A percentile compares a stretch with the other conserved stretches of the same genome.
phyloP scores from a whole-genome alignment of 345 rosid species.

The Syzygium aqueum region DNA sequence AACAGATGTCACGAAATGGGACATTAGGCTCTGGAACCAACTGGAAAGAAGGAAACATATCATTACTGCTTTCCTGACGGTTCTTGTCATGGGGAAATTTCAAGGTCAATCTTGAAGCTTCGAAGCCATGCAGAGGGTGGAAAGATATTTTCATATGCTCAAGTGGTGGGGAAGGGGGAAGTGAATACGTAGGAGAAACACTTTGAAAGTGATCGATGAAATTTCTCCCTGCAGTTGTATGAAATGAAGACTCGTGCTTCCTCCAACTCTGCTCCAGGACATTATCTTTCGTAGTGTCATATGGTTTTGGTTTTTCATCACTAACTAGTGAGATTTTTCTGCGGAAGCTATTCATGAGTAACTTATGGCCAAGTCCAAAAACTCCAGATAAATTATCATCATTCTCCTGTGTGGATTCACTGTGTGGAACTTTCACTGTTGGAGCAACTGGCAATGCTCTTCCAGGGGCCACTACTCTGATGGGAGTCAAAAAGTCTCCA shows the following conservation, averaged over 20 bases:
- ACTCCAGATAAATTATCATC: conserved; percentile 33
- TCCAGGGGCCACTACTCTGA: conserved; percentile 13
- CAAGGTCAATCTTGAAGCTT: conserved; percentile 58
- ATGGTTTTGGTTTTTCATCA: conserved; percentile 28
- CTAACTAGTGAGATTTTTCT: conserved; percentile 34
- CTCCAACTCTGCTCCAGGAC: conserved; percentile 22
- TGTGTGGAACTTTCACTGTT: conserved; percentile 10
- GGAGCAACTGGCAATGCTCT: conserved; percentile 16
- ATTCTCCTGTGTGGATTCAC: conserved; percentile 21
- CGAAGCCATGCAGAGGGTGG: conserved; percentile 51
- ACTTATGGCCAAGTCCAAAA: conserved; percentile 57
- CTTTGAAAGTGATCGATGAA: conserved; percentile 25
- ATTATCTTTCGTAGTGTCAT: conserved; percentile 19
- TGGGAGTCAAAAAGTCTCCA: conserved; percentile 10
- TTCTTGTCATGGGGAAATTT: conserved; percentile 50
- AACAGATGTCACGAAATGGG: conserved; percentile 22
- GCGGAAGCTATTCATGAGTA: conserved; percentile 50
- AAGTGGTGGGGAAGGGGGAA: conserved; percentile 79
- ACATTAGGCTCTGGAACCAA: conserved; percentile 63
- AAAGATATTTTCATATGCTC: conserved; percentile 90
- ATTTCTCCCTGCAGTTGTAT: conserved; percentile 8
- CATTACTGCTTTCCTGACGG: conserved; percentile 23
- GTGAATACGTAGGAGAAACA: conserved; percentile 30
- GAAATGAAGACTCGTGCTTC: conserved; percentile 10
- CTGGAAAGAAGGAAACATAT: conserved; percentile 76